Evolutionary conservation across 1,284 basidiomycete genomes (phyloP).

Genomic region (Irpex lacteus): DNA sequence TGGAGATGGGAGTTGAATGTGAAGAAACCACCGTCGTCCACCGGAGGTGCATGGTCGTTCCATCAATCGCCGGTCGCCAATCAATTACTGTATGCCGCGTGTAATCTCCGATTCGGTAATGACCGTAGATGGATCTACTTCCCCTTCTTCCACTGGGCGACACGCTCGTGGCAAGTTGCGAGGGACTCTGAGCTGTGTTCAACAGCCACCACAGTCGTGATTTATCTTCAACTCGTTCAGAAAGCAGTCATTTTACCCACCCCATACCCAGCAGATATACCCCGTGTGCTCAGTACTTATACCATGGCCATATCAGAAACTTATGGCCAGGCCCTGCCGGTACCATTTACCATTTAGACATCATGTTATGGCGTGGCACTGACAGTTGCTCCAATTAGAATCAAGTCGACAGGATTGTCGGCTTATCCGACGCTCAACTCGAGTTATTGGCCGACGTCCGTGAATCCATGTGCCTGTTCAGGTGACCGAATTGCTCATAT

Average conservation of each 20-base stretch:
- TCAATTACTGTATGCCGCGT: background rate
- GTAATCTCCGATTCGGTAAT: background rate
- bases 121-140: background rate
- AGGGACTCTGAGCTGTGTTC: background rate
- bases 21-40: too few species aligned
- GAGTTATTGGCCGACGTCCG: slow-evolving; percentile 62
- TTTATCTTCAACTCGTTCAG: background rate
- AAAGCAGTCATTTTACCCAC: background rate
- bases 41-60: too few species aligned
- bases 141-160: background rate
- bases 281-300: background rate
- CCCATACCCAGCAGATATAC: too few species aligned
- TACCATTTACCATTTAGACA: slow-evolving; percentile 9
- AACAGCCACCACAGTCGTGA: background rate
- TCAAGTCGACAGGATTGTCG: slow-evolving; percentile 36
- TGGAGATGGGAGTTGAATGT: too few species aligned
- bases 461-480: background rate
- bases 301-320: slow-evolving; percentile 19
- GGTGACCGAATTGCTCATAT: background rate
- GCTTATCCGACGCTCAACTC: slow-evolving; percentile 59
- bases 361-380: background rate
- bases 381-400: slow-evolving; percentile 28
- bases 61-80: background rate
- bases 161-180: too few species aligned
- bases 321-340: slow-evolving; percentile 29